Evolutionary conservation across 768 basidiomycete genomes (phyloP).

Genomic region (Ramaria rubella): DNA sequence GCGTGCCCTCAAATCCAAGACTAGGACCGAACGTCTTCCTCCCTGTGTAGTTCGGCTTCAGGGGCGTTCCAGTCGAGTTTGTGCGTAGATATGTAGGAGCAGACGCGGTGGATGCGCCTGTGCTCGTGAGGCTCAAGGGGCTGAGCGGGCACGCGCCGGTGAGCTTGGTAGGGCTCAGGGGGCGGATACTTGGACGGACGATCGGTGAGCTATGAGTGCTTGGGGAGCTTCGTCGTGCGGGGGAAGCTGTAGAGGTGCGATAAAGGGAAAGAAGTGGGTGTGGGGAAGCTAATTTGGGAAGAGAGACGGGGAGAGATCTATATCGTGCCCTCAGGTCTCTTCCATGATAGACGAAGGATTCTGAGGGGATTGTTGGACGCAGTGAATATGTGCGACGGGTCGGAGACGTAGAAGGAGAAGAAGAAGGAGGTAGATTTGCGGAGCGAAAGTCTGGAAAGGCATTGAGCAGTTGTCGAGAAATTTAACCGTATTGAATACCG

Average conservation of each 20-base stretch:
- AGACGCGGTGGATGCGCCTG: slow-evolving; percentile 63
- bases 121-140: slow-evolving; percentile 38
- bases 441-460: slow-evolving; percentile 18
- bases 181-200: slow-evolving; percentile 6
- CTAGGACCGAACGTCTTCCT: slow-evolving; percentile 24
- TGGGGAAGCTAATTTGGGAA: slow-evolving; percentile 21
- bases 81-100: slow-evolving; percentile 34
- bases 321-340: no score
- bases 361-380: not conserved
- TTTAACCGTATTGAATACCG: slow-evolving; percentile 46
- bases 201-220: slow-evolving; percentile 21
- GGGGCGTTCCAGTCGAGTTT: slow-evolving; percentile 23
- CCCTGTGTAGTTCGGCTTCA: slow-evolving; percentile 28
- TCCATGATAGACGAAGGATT: not conserved
- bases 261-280: slow-evolving; percentile 27
- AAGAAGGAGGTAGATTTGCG: slow-evolving; percentile 16
- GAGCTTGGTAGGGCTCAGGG: slow-evolving; percentile 27
- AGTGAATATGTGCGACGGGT: not conserved
- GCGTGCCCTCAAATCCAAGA: slow-evolving; percentile 50
- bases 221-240: slow-evolving; percentile 23
- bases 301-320: not conserved
- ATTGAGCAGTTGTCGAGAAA: no score
- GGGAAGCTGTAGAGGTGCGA: slow-evolving; percentile 29
- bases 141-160: slow-evolving; percentile 38
- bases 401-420: slow-evolving; percentile 9